These are phyloP conservation scores for Styphnolobium japonicum DNA, from an alignment of 306 rosid species.

Conservation along the genomic window DNA sequence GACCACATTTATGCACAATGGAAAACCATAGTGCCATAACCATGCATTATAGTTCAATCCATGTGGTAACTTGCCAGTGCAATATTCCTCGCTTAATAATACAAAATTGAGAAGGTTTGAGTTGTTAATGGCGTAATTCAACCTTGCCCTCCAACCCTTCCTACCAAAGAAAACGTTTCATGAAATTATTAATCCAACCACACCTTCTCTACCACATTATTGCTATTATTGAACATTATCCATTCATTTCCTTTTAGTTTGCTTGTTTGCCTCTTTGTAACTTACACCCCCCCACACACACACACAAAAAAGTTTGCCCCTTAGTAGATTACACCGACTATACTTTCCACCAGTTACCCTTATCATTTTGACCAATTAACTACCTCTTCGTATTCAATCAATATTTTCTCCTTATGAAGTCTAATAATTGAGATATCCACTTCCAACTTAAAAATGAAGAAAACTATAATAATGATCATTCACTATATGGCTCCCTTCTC, in stretches of 20 bases:
- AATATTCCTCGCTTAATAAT: slow-evolving; percentile 22
- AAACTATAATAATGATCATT: neutral
- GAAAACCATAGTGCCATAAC: neutral
- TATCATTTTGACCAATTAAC: slow-evolving; percentile 21
- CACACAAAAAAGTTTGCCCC: too few species aligned
- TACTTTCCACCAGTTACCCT: neutral
- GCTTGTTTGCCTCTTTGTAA: neutral
- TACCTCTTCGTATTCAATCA: neutral
- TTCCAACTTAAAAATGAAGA: neutral
- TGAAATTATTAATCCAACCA: neutral
- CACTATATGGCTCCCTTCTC: neutral
- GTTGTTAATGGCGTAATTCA: slow-evolving; percentile 20
- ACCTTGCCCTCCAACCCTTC: slow-evolving; percentile 22
- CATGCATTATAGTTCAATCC: neutral
- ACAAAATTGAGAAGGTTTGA: slow-evolving; percentile 14
- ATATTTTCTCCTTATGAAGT: neutral
- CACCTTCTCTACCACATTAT: neutral
- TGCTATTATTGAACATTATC: neutral
- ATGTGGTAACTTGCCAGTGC: slow-evolving; percentile 6
- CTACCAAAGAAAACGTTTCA: slow-evolving; percentile 13
- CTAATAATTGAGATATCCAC: neutral
- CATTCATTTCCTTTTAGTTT: neutral
- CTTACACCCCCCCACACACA: too few species aligned
- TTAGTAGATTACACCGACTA: neutral
- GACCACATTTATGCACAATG: neutral